These are phyloP conservation scores for Acephala macrosclerotiorum DNA, from an alignment of 2,329 filamentous ascomycete genomes.

Conservation along the genomic window DNA sequence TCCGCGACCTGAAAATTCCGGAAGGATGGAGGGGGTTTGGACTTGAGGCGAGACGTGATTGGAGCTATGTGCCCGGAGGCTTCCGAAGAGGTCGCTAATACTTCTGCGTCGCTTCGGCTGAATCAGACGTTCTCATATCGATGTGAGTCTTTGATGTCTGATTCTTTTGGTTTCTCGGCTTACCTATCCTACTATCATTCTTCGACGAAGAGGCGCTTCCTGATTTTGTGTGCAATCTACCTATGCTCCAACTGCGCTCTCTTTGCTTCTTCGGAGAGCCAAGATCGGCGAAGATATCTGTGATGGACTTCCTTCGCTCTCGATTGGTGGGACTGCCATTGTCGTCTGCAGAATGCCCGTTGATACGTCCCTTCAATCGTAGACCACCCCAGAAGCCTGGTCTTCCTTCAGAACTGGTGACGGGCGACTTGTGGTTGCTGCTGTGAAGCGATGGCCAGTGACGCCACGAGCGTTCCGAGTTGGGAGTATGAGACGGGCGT, in stretches of 20 bases:
- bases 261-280: constrained; percentile 12
- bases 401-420: background rate
- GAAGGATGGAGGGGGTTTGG: background rate
- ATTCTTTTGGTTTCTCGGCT: background rate
- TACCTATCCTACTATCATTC: background rate
- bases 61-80: background rate
- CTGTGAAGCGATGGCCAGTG: background rate
- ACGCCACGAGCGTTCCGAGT: constrained; percentile 4
- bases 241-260: background rate
- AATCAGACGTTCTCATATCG: background rate
- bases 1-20: background rate
- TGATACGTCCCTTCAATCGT: background rate
- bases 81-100: background rate
- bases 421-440: background rate
- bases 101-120: constrained; percentile 1
- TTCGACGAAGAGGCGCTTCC: background rate
- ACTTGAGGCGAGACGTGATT: background rate
- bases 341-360: constrained; percentile 6
- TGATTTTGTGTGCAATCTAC: background rate
- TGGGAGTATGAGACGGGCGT: constrained; percentile 23
- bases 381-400: background rate
- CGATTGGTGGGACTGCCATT: constrained; percentile 17
- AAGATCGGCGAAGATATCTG: constrained; percentile 24
- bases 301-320: constrained; percentile 28
- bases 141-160: background rate